phyloP scores from a whole-genome alignment of 2,329 filamentous ascomycete genomes.

The Aspergillus alliaceus region DNA sequence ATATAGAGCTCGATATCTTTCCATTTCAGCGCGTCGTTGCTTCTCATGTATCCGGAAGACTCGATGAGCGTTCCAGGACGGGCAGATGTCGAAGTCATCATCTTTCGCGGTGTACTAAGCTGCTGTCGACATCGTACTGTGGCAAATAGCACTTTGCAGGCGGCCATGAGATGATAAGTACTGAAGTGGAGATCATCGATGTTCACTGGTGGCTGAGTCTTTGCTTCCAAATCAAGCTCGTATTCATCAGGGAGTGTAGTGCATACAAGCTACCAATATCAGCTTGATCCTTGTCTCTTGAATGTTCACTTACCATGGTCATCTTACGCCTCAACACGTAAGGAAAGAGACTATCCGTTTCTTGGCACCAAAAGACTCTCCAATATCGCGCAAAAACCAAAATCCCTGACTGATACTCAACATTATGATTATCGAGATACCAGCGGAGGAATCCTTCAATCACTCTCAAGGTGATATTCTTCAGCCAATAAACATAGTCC shows the following conservation, averaged over 20 bases:
- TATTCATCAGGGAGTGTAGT: conserved; percentile 15
- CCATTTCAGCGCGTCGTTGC: conserved; percentile 22
- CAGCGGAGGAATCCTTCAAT: conserved; percentile 15
- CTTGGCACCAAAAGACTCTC: conserved; percentile 14
- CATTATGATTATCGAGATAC: conserved; percentile 14
- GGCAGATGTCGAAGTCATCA: conserved; percentile 18
- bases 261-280: conserved; percentile 15
- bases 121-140: conserved; percentile 15
- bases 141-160: conserved; percentile 12
- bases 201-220: conserved; percentile 13
- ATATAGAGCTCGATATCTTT: conserved; percentile 25
- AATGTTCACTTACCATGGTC: conserved; percentile 8
- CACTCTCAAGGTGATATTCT: conserved; percentile 9
- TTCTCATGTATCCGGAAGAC: conserved; percentile 15
- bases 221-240: conserved; percentile 12
- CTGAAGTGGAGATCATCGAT: conserved; percentile 7
- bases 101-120: conserved; percentile 19
- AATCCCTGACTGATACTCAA: conserved; percentile 11
- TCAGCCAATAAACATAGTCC: conserved; percentile 9
- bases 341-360: conserved; percentile 13
- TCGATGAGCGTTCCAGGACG: conserved; percentile 18
- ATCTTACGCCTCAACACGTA: conserved; percentile 12
- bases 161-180: conserved; percentile 18
- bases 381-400: conserved; percentile 14
- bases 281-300: not conserved